Percentiles rank a stretch among this genome's conserved stretches.
Conservation (phyloP, 257 asterid genomes). For the Paraleonurus japonicus region DNA sequence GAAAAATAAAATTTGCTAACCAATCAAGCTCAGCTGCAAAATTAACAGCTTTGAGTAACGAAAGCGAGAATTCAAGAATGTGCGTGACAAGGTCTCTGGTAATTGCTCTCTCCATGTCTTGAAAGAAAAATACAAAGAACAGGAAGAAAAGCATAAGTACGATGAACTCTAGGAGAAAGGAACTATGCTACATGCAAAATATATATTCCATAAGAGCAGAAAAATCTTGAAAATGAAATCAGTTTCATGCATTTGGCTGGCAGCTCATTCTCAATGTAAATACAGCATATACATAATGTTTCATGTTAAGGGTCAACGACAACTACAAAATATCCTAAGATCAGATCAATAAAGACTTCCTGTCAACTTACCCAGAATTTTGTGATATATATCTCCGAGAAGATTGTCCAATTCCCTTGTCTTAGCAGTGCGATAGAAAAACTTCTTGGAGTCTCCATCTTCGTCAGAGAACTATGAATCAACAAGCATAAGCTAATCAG, state of each 20-base stretch:
- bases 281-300: constrained; percentile 15
- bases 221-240: constrained; percentile 8
- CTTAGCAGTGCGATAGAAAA: constrained; percentile 84
- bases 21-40: constrained; percentile 98
- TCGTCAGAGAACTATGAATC: constrained; percentile 72
- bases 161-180: constrained; percentile 15
- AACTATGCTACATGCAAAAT: constrained; percentile 12
- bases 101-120: constrained; percentile 98
- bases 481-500: constrained; percentile 30
- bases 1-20: constrained; percentile 43
- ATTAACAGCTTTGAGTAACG: constrained; percentile 63
- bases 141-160: background rate
- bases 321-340: constrained; percentile 19
- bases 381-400: constrained; percentile 94
- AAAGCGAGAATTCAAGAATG: constrained; percentile 71
- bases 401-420: constrained; percentile 87
- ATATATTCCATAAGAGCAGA: constrained; percentile 1
- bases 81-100: constrained; percentile 80
- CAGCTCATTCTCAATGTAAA: constrained; percentile 20
- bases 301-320: constrained; percentile 21
- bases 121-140: constrained; percentile 9
- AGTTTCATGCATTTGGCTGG: background rate
- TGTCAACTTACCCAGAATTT: constrained; percentile 69
- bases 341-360: constrained; percentile 21
- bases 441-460: constrained; percentile 75